These are phyloP conservation scores for Gnomoniopsis sp. DNA, from an alignment of 2,329 filamentous ascomycete species.

Conservation along the genomic window DNA sequence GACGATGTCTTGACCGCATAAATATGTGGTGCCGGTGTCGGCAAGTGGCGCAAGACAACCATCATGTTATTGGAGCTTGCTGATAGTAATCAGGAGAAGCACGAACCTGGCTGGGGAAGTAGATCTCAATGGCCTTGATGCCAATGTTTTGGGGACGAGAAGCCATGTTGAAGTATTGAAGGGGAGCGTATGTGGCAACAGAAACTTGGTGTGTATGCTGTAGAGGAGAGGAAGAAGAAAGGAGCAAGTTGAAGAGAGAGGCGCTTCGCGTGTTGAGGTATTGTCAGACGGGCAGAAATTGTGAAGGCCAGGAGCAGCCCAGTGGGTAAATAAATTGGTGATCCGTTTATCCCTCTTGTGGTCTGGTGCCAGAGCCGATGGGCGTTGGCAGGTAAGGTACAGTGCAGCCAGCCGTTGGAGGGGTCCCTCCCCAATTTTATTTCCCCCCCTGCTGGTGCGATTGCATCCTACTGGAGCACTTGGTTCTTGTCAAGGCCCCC, in stretches of 20 bases:
- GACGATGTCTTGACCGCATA: neutral
- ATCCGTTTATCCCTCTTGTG: too few species aligned
- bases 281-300: neutral
- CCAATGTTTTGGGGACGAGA: slow-evolving; percentile 80
- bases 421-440: slow-evolving; percentile 10
- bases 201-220: neutral
- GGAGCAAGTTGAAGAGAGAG: slow-evolving; percentile 2
- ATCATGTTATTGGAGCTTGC: neutral
- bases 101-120: slow-evolving; percentile 80
- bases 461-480: neutral
- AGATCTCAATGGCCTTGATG: slow-evolving; percentile 91
- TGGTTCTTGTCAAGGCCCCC: neutral
- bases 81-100: neutral
- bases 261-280: neutral
- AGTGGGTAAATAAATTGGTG: slow-evolving; percentile 5
- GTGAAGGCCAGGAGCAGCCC: neutral
- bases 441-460: slow-evolving; percentile 3
- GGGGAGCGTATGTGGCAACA: neutral
- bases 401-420: neutral
- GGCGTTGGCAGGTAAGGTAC: neutral
- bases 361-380: slow-evolving; percentile 8
- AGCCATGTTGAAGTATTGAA: slow-evolving; percentile 52
- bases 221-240: slow-evolving; percentile 1
- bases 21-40: neutral
- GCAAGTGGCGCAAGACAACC: neutral